Percentiles rank a stretch among this genome's conserved stretches.
Evolutionary conservation across 176 grass and related monocot species (phyloP).

Genomic region (Aechmea fasciata): DNA sequence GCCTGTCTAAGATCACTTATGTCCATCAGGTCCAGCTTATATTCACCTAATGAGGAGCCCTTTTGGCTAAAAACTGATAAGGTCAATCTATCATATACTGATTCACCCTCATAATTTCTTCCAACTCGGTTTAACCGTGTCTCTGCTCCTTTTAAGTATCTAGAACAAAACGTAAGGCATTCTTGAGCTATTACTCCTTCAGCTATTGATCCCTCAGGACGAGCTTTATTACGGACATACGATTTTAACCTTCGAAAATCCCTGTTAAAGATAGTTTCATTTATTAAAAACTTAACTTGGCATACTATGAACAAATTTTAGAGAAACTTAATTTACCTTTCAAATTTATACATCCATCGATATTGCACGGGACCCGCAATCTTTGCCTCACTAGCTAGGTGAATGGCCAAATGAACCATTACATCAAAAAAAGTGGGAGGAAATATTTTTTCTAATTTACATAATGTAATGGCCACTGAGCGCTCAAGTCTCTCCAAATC

Average conservation of each 20-base stretch:
- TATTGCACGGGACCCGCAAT: not conserved
- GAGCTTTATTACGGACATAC: not conserved
- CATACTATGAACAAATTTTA: not conserved
- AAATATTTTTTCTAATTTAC: not conserved
- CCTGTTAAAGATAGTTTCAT: not conserved
- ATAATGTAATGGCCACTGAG: not conserved
- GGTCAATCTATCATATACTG: too few relatives aligned
- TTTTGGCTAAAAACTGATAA: too few relatives aligned
- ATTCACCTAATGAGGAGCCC: too few relatives aligned
- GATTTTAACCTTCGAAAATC: not conserved
- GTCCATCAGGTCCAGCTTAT: too few relatives aligned
- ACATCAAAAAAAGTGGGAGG: not conserved
- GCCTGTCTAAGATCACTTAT: too few relatives aligned
- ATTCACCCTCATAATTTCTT: too few relatives aligned
- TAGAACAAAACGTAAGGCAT: too few relatives aligned
- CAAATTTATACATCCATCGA: not conserved
- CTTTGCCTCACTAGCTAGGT: not conserved
- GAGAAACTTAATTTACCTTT: not conserved
- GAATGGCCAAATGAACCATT: not conserved
- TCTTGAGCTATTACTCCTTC: not conserved
- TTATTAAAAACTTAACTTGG: not conserved
- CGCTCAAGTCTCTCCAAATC: too few relatives aligned
- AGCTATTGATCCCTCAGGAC: not conserved
- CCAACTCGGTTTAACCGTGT: too few relatives aligned
- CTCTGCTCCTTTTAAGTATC: too few relatives aligned